Evolutionary conservation across 495 filamentous ascomycete genomes (phyloP), one percentile per base, ranked within the genome.

Genomic region (Jackrogersella minutella): DNA sequence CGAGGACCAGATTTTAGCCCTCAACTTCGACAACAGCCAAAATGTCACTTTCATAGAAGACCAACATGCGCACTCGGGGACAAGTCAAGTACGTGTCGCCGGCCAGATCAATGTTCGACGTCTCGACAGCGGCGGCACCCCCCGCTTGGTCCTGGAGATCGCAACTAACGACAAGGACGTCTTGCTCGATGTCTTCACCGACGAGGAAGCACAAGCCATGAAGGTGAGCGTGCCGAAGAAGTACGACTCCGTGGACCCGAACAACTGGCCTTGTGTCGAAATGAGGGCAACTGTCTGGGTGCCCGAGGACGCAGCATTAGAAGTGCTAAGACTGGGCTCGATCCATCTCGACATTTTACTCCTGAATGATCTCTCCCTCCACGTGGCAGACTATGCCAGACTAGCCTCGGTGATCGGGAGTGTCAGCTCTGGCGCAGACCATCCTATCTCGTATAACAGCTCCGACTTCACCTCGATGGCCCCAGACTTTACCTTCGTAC

Each of bases 271-370:
- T 7, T 82, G 81, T 55, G 61, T 81, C 9, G 75, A 72, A 28
- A 59, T 83, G 43, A 68, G 67, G 10, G 66, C 69, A 11, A 83
- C 79, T 8, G 64, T 78, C 37, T 82, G 79, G 78, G 76, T 81
- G 0, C 80, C 81, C 37, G 62, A 68, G 19, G 58, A 62, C 41
- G 72, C 65, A 1, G 46, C 44, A 14, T 72, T 82, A 4, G 50
- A 67, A 2, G 44, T 8, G 1, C 63, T 83, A 11, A 10, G n/a
- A 7, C 26, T 80, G 26, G 31, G 71, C 11, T 55, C 66, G 8
- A 40, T 74, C 11, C 78, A 80, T 13, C 77, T 83, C 5, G 76
- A 73, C 51, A 67, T 82, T 26, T 41, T 71, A 5, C 58, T 82
- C 1, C 44, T 80, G 9, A 76, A 81, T 65, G 78, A 80, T 58